Evolutionary conservation across 208 protist species (phyloP).

Genomic region (Zelonia costaricensis): DNA sequence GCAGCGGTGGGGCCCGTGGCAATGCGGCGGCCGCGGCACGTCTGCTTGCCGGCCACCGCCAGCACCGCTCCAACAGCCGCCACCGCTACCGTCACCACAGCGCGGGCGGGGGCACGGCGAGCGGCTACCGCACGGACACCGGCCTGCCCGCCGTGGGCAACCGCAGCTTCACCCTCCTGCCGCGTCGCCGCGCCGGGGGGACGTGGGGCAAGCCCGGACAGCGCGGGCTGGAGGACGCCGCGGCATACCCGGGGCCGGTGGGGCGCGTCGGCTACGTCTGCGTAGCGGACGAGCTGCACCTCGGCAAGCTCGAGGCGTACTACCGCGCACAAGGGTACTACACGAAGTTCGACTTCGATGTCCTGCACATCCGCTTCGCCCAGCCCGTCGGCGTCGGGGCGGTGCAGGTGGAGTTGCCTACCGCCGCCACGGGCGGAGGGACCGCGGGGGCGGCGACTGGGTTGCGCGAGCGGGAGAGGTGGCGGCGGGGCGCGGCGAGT

Average conservation of each 20-base stretch:
- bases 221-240: constrained; percentile 18
- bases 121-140: constrained; percentile 27
- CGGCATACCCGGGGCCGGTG: constrained; percentile 20
- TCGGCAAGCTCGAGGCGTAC: constrained; percentile 61
- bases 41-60: background rate
- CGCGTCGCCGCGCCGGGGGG: constrained; percentile 21
- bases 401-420: no score
- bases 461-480: constrained; percentile 7
- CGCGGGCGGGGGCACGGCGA: background rate
- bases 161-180: constrained; percentile 1
- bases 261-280: constrained; percentile 76
- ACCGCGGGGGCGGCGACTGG: background rate
- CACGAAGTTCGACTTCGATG: constrained; percentile 82
- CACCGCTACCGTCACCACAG: constrained; percentile 10
- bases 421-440: background rate
- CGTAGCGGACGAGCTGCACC: constrained; percentile 72
- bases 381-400: constrained; percentile 28
- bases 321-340: constrained; percentile 68
- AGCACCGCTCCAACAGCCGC: constrained; percentile 29
- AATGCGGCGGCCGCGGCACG: background rate
- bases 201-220: constrained; percentile 28
- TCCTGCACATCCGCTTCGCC: constrained; percentile 72
- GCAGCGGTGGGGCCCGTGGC: background rate
- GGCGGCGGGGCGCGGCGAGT: background rate
- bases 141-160: background rate